Conservation (phyloP, 2,329 filamentous ascomycete genomes). For the Sporothrix phasma region DNA sequence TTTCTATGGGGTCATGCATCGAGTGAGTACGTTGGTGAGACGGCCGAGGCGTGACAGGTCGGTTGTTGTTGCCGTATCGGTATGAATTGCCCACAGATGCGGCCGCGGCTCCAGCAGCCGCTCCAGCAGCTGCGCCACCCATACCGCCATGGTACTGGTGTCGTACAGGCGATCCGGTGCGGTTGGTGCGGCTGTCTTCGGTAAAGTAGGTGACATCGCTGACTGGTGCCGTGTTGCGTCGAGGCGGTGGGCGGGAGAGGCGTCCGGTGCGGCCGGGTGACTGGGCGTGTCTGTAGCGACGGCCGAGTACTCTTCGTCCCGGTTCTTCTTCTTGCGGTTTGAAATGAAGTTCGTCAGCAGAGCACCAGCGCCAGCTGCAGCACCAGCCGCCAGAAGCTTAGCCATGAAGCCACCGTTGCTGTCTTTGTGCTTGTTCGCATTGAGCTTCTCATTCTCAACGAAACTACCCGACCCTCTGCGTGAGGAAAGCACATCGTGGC, state of each 20-base stretch:
- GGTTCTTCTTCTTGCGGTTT: slow-evolving; percentile 35
- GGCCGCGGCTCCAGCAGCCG: slow-evolving; percentile 31
- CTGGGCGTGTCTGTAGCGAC: slow-evolving; percentile 53
- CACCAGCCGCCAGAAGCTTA: slow-evolving; percentile 50
- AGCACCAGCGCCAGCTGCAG: slow-evolving; percentile 51
- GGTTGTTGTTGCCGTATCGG: slow-evolving; percentile 22
- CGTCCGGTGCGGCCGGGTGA: slow-evolving; percentile 31
- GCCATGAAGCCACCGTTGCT: slow-evolving; percentile 47
- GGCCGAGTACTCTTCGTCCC: slow-evolving; percentile 50
- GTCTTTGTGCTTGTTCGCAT: slow-evolving; percentile 35
- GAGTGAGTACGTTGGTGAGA: slow-evolving; percentile 37
- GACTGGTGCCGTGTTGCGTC: slow-evolving; percentile 26
- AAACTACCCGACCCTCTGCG: slow-evolving; percentile 47
- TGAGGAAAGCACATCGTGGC: slow-evolving; percentile 43
- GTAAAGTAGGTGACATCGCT: slow-evolving; percentile 40
- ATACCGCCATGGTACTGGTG: slow-evolving; percentile 21
- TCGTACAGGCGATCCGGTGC: slow-evolving; percentile 29
- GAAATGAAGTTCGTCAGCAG: slow-evolving; percentile 51
- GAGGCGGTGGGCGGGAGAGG: slow-evolving; percentile 18
- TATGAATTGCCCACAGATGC: slow-evolving; percentile 29
- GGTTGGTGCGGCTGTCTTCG: slow-evolving; percentile 23
- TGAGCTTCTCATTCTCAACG: slow-evolving; percentile 54
- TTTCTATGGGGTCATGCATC: slow-evolving; percentile 33
- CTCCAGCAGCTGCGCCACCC: slow-evolving; percentile 6
- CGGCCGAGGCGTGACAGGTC: slow-evolving; percentile 38